Base-by-base conservation (phyloP, 306 rosid species). In the Inga laurina region DNA sequence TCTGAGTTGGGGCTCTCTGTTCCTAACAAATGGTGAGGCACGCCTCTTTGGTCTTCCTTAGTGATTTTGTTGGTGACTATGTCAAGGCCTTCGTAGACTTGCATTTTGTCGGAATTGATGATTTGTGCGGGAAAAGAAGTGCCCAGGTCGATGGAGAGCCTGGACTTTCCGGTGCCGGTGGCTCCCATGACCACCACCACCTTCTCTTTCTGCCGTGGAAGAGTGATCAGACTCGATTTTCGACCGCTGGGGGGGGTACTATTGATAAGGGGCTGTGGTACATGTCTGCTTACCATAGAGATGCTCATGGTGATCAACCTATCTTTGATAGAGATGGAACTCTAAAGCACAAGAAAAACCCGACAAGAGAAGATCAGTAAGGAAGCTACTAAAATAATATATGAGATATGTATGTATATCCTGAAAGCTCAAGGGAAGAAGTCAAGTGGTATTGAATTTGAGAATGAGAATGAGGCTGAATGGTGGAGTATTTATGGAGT, bases 41-140 rank as follows among this genome's bases (percentile, higher is more conserved):
- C 85, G 0, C 90, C 93, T 1, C 84, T 85, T 81, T 91, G 98
- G 37, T 92, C 98, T 84, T 88, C 90, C 8, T 67, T 64, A 10
- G 92, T 74, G 86, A 94, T 84, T 86, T 96, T 96, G 90, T 96
- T 96, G 35, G 98, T 94, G 72, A 79, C 85, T 43, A 91, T 84
- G 84, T 92, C 95, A 0, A 96, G 94, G 2, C 97, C 99, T 18
- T 91, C 45, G 70, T 94, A 92, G 15, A 87, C 89, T 89, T 96
- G 99, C 72, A 96, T 92, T 90, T 96, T 96, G 79, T 96, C 99
- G 0, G 99, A 87, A 90, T 96, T 96, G 45, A 96, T 90, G 87
- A 96, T 83, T 82, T 96, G 97, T 0, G 94, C 88, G 0, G 86
- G 84, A 34, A 92, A 92, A 49, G 27, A 78, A 5, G 87, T 87